Base-by-base conservation (phyloP, 1,284 basidiomycete species). In the Fomes fomentarius region DNA sequence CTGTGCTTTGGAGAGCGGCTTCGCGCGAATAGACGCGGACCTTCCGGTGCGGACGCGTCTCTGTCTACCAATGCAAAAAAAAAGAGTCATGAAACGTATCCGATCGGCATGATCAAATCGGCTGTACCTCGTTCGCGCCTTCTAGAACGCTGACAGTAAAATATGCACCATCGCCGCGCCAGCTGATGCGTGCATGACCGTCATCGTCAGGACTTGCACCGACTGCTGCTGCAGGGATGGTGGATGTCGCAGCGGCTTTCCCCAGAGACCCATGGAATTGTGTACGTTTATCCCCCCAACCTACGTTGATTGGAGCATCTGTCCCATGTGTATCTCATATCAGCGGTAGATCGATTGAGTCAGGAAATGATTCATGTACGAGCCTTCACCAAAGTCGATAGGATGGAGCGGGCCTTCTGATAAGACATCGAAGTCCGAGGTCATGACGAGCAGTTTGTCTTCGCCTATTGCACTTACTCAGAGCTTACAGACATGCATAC, bases 191-290 rank as follows among this genome's bases (percentile, higher is more conserved):
- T 1, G 92, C 89, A 17, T 76, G 66, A 0, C 67, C 71, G 59
- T 96, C 89, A 65, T 98, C 94, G 57, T 90, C 85, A 0, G 88
- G 84, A 67, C 80, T 84, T 4, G 74, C 72, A 19, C 77, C 79
- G 21, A 83, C 73, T 14, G 70, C 59, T 24, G 76, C 64, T 24
- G 76, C 70, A 22, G 78, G 69, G 0, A 81, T 71, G 1, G 79
- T 79, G 1, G 80, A 78, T 56, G 84, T 82, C 0, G 93, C 93
- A 4, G 92, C 92, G 9, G 84, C 77, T 71, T 98, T 99, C 26
- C 97, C 97, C 4, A 95, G 79, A 0, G 94, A 96, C 12, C 97
- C 97, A 64, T 98, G 96, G 69, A 99, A 99, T 69, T 99, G 97
- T 0, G 97, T 99, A 65, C 91, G 82, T 67, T 96, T 97, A 4